Conservation (phyloP, 2,329 filamentous ascomycete species). For the Coniochaeta hoffmannii region DNA sequence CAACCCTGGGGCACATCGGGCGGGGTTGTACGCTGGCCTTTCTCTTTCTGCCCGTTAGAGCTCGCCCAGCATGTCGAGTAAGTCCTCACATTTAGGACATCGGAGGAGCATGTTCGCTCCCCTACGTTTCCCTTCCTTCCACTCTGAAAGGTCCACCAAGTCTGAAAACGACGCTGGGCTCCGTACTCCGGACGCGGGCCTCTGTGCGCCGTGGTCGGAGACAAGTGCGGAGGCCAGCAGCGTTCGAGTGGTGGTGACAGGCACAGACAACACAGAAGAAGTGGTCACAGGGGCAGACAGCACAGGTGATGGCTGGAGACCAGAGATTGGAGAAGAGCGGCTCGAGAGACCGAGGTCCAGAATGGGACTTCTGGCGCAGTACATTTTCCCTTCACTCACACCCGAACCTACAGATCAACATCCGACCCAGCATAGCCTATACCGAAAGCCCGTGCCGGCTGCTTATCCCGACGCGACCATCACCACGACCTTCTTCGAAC, state of each 20-base stretch:
- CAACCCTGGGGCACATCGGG: neutral
- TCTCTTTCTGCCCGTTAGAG: neutral
- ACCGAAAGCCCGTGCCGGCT: slow-evolving; percentile 5
- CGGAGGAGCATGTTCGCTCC: slow-evolving; percentile 28
- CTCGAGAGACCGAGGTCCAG: slow-evolving; percentile 7
- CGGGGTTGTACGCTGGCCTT: neutral
- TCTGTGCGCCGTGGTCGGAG: neutral
- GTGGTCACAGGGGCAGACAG: neutral
- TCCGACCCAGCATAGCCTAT: neutral
- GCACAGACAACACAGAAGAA: neutral
- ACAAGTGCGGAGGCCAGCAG: slow-evolving; percentile 2
- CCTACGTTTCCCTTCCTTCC: slow-evolving; percentile 27
- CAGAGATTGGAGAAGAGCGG: neutral
- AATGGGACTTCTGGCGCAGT: slow-evolving; percentile 9
- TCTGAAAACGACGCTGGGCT: slow-evolving; percentile 1
- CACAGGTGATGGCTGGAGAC: neutral
- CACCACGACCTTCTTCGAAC: neutral
- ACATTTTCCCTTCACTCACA: slow-evolving; percentile 12
- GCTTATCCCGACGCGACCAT: slow-evolving; percentile 3
- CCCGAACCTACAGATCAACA: slow-evolving; percentile 9
- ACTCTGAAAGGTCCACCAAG: slow-evolving; percentile 19
- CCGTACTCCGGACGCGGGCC: neutral
- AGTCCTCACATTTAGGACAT: slow-evolving; percentile 23
- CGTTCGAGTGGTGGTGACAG: neutral
- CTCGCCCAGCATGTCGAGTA: slow-evolving; percentile 28